Base-by-base conservation (phyloP, 257 asterid genomes). In the Vinca minor region DNA sequence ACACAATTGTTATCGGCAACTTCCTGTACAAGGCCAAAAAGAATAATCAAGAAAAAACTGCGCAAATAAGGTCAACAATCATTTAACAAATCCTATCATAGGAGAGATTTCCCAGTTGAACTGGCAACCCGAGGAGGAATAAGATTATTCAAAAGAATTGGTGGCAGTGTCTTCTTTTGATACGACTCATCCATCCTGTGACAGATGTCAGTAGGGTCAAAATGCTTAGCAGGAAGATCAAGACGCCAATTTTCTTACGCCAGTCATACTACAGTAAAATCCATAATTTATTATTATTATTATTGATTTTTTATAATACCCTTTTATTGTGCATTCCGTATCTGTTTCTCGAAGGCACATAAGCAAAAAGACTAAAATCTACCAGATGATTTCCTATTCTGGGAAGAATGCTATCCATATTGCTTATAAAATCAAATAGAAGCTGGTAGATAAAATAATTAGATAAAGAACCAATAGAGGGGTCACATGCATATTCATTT, bases 1-100 rank as follows among this genome's bases (percentile, higher is more conserved):
- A 93, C 97, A 47, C 97, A 93, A 60, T 87, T 89, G 88, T 83
- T 84, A 60, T 85, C 95, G 45, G 99, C 97, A 74, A 65, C 92
- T 84, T 89, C 97, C 99, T 93, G 81, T 63, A 71, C 11, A 49
- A 35, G 38, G 57, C 35, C n/a, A 46, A 8, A 34, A 65, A 39
- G 7, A 17, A 25, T 4, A 52, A 42, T 42, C 20, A 53, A 18
- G 15, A 41, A 41, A 12, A 55, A 60, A 20, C 34, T 10, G 63
- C 41, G 61, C 42, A 46, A 56, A 44, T 26, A 42, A 12, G 55
- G 57, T 20, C 60, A 65, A 36, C 23, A 62, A 15, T 46, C 31
- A 41, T 8, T 29, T 29, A 29, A 26, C 3, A 15, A 17, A 28
- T 54, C 31, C 31, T 17, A 20, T 49, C 1, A 23, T 50, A 9